Conservation (phyloP, 495 filamentous ascomycete genomes). For the Hypoxylon fragiforme region DNA sequence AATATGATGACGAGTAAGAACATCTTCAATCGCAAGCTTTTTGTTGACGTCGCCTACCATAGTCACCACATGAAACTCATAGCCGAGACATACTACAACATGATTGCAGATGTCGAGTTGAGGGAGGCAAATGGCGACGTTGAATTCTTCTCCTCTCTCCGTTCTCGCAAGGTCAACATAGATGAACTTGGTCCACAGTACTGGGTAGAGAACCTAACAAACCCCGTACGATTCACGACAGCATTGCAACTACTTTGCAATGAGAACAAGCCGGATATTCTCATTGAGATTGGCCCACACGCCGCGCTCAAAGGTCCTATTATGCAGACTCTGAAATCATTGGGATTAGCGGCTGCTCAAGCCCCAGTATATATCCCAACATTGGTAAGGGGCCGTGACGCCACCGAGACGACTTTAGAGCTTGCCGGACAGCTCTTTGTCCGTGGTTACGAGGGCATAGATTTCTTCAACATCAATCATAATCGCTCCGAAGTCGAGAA, state of each 20-base stretch:
- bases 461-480: slow-evolving; percentile 43
- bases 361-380: slow-evolving; percentile 42
- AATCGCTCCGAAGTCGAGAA: slow-evolving; percentile 37
- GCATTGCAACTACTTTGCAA: slow-evolving; percentile 37
- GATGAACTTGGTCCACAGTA: slow-evolving; percentile 48
- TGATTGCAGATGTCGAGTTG: slow-evolving; percentile 37
- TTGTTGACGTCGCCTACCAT: slow-evolving; percentile 66
- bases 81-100: slow-evolving; percentile 45
- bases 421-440: slow-evolving; percentile 47
- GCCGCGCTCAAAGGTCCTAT: slow-evolving; percentile 60
- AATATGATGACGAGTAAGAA: slow-evolving; percentile 46
- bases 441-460: slow-evolving; percentile 43
- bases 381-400: slow-evolving; percentile 44
- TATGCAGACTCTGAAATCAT: slow-evolving; percentile 54
- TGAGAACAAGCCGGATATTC: slow-evolving; percentile 44
- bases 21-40: slow-evolving; percentile 57
- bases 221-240: slow-evolving; percentile 46
- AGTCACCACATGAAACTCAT: slow-evolving; percentile 62
- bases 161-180: slow-evolving; percentile 36
- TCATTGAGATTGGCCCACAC: slow-evolving; percentile 68
- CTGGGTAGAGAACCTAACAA: slow-evolving; percentile 49
- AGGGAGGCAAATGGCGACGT: slow-evolving; percentile 39
- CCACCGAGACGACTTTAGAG: slow-evolving; percentile 41
- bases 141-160: slow-evolving; percentile 46
- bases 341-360: slow-evolving; percentile 41